Conservation (phyloP, 2,329 filamentous ascomycete species). For the Neodidymelliopsis sp. region DNA sequence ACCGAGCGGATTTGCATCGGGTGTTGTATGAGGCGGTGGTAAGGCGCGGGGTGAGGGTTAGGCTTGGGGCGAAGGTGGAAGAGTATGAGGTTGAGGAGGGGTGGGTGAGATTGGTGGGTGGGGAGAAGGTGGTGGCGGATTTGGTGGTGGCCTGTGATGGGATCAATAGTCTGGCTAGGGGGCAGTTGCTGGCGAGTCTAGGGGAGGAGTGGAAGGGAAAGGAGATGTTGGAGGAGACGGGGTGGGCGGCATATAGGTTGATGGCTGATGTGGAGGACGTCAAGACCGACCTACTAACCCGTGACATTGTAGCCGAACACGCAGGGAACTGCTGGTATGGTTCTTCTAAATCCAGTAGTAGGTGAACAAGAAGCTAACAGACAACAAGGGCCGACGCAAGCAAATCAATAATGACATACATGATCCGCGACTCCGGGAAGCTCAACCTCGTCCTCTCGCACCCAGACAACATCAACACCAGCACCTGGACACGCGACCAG, state of each 20-base stretch:
- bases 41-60: conserved; percentile 19
- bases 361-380: not conserved
- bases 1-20: conserved; percentile 24
- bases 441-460: conserved; percentile 27
- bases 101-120: conserved; percentile 16
- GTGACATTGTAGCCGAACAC: conserved; percentile 20
- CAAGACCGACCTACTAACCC: conserved; percentile 12
- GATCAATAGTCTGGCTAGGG: conserved; percentile 22
- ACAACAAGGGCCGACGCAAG: conserved; percentile 10
- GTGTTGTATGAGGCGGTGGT: conserved; percentile 24
- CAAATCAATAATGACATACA: conserved; percentile 27
- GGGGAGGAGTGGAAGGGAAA: not conserved
- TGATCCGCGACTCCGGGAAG: conserved; percentile 23
- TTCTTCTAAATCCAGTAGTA: not conserved
- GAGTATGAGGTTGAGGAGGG: conserved; percentile 26
- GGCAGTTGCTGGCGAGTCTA: conserved; percentile 11
- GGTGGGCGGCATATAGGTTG: conserved; percentile 25
- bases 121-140: conserved; percentile 15
- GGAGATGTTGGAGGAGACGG: conserved; percentile 18
- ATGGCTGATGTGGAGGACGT: conserved; percentile 22
- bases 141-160: conserved; percentile 25
- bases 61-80: conserved; percentile 19
- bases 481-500: conserved; percentile 20
- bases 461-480: conserved; percentile 21
- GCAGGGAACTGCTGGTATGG: conserved; percentile 21